These are phyloP conservation scores for Barnettozyma californica DNA, from an alignment of 805 yeast genomes.

Conservation along the genomic window DNA sequence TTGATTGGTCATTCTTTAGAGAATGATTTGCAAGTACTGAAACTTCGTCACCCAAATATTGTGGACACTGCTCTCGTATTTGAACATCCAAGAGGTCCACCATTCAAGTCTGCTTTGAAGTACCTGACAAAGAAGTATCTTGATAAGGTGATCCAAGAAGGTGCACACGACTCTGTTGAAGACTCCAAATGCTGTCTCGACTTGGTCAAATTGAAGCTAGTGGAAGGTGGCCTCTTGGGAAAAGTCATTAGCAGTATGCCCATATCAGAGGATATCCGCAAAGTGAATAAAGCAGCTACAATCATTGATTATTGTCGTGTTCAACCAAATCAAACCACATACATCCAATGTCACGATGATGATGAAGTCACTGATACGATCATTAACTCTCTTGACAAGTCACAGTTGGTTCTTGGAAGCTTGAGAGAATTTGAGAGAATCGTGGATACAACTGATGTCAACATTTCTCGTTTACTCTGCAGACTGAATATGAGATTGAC, in stretches of 20 bases:
- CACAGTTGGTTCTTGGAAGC: constrained; percentile 47
- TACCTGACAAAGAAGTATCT: constrained; percentile 60
- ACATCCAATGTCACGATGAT: constrained; percentile 49
- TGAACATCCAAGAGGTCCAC: constrained; percentile 82
- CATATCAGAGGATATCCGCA: constrained; percentile 35
- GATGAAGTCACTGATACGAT: constrained; percentile 48
- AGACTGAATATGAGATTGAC: constrained; percentile 41
- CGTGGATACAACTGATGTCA: constrained; percentile 11
- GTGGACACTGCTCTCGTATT: constrained; percentile 76
- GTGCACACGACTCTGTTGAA: constrained; percentile 80
- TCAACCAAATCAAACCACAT: constrained; percentile 21
- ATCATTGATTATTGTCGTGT: constrained; percentile 31
- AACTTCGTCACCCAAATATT: constrained; percentile 63
- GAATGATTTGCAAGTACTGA: constrained; percentile 69
- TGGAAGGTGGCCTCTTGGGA: constrained; percentile 67
- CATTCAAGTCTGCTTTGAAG: constrained; percentile 71
- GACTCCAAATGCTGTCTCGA: constrained; percentile 81
- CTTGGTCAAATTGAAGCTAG: constrained; percentile 62
- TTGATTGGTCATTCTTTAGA: constrained; percentile 89
- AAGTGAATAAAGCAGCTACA: constrained; percentile 25
- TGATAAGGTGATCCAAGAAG: constrained; percentile 56
- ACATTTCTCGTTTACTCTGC: constrained; percentile 5
- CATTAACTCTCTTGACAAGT: constrained; percentile 10
- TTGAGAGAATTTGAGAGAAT: constrained; percentile 43
- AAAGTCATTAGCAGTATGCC: constrained; percentile 37